Percentiles rank a stretch among this genome's conserved stretches.
These are phyloP conservation scores for Metschnikowia arizonensis DNA, from an alignment of 805 yeast species.

Conservation along the genomic window DNA sequence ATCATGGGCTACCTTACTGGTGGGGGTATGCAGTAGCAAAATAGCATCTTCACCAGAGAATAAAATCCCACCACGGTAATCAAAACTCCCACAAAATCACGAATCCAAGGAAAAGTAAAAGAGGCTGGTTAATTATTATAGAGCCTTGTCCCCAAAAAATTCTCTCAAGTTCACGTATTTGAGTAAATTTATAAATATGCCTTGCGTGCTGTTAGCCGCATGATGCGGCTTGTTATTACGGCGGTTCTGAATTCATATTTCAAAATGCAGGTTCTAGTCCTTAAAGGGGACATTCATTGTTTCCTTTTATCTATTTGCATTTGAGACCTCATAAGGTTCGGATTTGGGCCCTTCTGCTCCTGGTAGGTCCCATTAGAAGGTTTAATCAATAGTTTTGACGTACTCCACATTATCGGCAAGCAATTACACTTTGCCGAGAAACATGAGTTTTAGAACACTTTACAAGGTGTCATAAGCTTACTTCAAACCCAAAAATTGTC, in stretches of 20 bases:
- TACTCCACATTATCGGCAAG: neutral
- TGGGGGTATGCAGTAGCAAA: no score
- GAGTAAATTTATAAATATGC: neutral
- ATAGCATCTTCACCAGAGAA: neutral
- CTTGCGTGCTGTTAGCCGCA: neutral
- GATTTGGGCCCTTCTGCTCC: neutral
- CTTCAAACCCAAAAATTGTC: neutral
- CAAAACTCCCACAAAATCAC: neutral
- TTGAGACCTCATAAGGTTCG: neutral
- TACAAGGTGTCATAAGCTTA: neutral
- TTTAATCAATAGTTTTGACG: neutral
- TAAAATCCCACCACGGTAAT: neutral
- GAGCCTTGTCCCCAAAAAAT: no score
- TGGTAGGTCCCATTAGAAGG: neutral
- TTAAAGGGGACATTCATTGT: neutral
- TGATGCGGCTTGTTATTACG: neutral
- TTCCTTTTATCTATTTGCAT: neutral
- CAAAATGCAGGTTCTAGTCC: neutral
- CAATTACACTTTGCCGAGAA: neutral
- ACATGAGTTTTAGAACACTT: neutral
- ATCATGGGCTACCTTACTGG: no score
- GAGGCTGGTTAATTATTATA: no score
- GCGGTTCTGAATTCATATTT: neutral
- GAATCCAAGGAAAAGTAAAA: neutral
- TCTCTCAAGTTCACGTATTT: neutral